Conservation (phyloP, 2,329 filamentous ascomycete genomes). For the Alternaria postmessia region DNA sequence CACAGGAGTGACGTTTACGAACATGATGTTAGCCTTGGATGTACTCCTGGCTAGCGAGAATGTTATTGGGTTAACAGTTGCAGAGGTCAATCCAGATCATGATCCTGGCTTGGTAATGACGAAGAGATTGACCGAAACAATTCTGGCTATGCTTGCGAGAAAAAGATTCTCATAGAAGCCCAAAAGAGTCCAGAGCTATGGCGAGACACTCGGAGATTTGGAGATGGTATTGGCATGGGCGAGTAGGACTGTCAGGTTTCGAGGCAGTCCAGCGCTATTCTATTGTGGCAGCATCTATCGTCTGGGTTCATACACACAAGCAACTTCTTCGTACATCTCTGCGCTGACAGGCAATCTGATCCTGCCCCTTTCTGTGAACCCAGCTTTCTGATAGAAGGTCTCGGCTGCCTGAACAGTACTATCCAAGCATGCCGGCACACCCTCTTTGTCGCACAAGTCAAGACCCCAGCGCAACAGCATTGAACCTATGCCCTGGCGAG, state of each 20-base stretch:
- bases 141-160: constrained; percentile 12
- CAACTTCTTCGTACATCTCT: constrained; percentile 10
- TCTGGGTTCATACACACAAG: constrained; percentile 6
- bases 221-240: background rate
- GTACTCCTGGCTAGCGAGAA: too few relatives aligned
- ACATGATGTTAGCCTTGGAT: too few relatives aligned
- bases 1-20: too few relatives aligned
- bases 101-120: constrained; percentile 13
- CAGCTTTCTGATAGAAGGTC: constrained; percentile 13
- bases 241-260: background rate
- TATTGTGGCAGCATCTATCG: background rate
- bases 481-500: constrained; percentile 9
- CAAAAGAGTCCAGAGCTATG: background rate
- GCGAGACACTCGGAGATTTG: background rate
- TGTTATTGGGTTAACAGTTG: too few relatives aligned
- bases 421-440: constrained; percentile 12
- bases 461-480: constrained; percentile 14
- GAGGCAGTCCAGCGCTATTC: background rate
- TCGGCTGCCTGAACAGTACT: constrained; percentile 9
- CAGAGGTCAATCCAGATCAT: too few relatives aligned
- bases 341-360: constrained; percentile 7
- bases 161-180: background rate
- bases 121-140: constrained; percentile 15
- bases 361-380: constrained; percentile 10
- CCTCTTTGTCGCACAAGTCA: background rate